Base-by-base conservation (phyloP, 169 alveolate species). In the Cystoisospora suis region DNA sequence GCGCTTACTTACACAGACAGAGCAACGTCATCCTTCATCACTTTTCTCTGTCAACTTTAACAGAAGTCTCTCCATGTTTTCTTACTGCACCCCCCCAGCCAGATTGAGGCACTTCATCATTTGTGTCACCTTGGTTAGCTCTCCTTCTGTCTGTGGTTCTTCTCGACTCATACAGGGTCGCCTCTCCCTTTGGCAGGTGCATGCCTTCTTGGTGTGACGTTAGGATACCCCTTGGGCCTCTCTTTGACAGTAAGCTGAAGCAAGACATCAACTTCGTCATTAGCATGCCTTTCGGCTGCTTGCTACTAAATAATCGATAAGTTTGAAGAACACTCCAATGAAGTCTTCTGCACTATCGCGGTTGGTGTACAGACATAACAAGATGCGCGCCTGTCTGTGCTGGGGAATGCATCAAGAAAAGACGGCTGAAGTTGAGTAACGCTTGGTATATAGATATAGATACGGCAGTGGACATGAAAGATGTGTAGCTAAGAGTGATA, bases 201-300 rank as follows among this genome's bases (percentile, higher is more conserved):
- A 38, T 46, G 23, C 12, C 5, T 72, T 34, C 46, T 72, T 32
- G 83, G 83, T 0, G 58, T 72, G 36, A 40, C 83, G 38, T 40
- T 72, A 4, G 83, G 83, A 3, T 72, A 72, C 42, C 83, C 83
- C 15, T 56, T 72, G 23, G 83, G 83, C 23, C 38, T 72, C 56
- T 38, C 83, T 4, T 56, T 72, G 17, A 72, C 83, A 20, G 83
- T 72, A 72, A 72, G 83, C 4, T n/a, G n/a, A n/a, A n/a, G n/a
- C n/a, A n/a, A n/a, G n/a, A n/a, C n/a, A n/a, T n/a, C n/a, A n/a
- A n/a, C n/a, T n/a, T n/a, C n/a, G n/a, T n/a, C n/a, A n/a, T n/a
- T n/a, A n/a, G n/a, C n/a, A n/a, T n/a, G n/a, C n/a, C n/a, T n/a
- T n/a, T n/a, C n/a, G n/a, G n/a, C n/a, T n/a, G n/a, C n/a, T n/a